Conservation (phyloP, 2,329 filamentous ascomycete species). For the Calonectria montana region DNA sequence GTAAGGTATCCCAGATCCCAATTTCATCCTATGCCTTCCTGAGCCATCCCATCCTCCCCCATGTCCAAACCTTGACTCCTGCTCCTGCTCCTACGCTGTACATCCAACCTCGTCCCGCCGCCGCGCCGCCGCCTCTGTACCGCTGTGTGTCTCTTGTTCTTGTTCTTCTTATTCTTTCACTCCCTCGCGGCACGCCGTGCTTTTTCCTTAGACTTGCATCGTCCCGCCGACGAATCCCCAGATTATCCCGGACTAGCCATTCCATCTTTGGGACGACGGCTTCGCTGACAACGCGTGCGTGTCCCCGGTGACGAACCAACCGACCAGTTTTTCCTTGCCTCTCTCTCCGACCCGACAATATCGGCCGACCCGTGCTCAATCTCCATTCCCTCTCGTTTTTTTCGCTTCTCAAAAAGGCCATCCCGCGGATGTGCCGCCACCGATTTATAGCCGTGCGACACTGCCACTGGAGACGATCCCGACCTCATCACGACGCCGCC, state of each 20-base stretch:
- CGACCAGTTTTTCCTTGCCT: neutral
- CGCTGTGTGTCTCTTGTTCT: slow-evolving; percentile 5
- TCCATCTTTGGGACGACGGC: slow-evolving; percentile 12
- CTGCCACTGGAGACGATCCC: slow-evolving; percentile 32
- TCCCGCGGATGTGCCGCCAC: slow-evolving; percentile 38
- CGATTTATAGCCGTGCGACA: slow-evolving; percentile 33
- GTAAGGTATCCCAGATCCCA: slow-evolving; percentile 18
- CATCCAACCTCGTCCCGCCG: slow-evolving; percentile 16
- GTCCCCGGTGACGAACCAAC: slow-evolving; percentile 20
- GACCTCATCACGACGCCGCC: slow-evolving; percentile 15
- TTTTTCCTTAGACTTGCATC: slow-evolving; percentile 7
- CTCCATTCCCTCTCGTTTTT: neutral
- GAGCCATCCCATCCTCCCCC: slow-evolving; percentile 20
- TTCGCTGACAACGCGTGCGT: slow-evolving; percentile 24
- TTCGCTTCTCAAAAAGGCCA: neutral
- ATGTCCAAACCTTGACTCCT: slow-evolving; percentile 30
- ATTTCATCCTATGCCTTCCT: slow-evolving; percentile 20
- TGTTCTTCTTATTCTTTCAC: neutral
- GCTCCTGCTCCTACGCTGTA: neutral
- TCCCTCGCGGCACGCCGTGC: slow-evolving; percentile 2
- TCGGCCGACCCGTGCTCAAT: neutral
- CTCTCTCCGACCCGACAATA: slow-evolving; percentile 1
- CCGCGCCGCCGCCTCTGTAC: slow-evolving; percentile 9
- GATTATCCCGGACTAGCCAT: slow-evolving; percentile 2
- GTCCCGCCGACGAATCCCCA: slow-evolving; percentile 3